Percentiles rank a stretch among this genome's conserved stretches.
Conservation (phyloP, 768 basidiomycete species). For the Hypsizygus marmoreus region DNA sequence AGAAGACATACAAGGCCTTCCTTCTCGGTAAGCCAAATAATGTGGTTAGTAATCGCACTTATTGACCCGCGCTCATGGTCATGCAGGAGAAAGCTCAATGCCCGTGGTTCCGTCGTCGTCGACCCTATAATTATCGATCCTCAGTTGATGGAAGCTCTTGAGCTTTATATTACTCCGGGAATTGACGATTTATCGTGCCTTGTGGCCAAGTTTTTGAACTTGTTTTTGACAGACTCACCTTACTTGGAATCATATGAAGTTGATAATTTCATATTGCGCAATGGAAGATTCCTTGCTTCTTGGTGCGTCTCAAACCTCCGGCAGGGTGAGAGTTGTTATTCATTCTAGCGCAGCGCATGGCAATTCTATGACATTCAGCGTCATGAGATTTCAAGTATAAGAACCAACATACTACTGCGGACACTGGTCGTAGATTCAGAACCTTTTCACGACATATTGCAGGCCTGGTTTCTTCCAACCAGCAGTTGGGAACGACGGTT, state of each 20-base stretch:
- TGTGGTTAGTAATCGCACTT: conserved; percentile 1
- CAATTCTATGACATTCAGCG: conserved; percentile 64
- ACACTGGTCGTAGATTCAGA: conserved; percentile 63
- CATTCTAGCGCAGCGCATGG: conserved; percentile 58
- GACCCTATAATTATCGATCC: conserved; percentile 67
- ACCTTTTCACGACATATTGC: conserved; percentile 56
- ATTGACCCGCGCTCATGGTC: background rate
- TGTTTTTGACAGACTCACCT: conserved; percentile 60
- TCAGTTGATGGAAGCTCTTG: conserved; percentile 56
- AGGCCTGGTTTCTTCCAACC: conserved; percentile 36
- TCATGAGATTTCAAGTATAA: conserved; percentile 52
- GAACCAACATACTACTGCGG: conserved; percentile 59
- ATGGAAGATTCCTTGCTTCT: conserved; percentile 54
- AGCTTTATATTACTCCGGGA: conserved; percentile 48
- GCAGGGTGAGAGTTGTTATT: conserved; percentile 1
- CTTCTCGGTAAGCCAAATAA: conserved; percentile 49
- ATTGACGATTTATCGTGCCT: conserved; percentile 53
- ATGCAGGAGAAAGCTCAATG: conserved; percentile 49
- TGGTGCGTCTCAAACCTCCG: conserved; percentile 45
- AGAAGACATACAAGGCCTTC: conserved; percentile 50
- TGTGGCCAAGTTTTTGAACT: conserved; percentile 61
- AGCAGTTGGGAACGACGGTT: conserved; percentile 56
- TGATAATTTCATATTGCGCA: conserved; percentile 72
- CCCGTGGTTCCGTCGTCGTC: conserved; percentile 40
- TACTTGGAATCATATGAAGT: conserved; percentile 67